Conservation (phyloP, 176 grass and related monocot genomes). For the Rhynchospora tenuis region DNA sequence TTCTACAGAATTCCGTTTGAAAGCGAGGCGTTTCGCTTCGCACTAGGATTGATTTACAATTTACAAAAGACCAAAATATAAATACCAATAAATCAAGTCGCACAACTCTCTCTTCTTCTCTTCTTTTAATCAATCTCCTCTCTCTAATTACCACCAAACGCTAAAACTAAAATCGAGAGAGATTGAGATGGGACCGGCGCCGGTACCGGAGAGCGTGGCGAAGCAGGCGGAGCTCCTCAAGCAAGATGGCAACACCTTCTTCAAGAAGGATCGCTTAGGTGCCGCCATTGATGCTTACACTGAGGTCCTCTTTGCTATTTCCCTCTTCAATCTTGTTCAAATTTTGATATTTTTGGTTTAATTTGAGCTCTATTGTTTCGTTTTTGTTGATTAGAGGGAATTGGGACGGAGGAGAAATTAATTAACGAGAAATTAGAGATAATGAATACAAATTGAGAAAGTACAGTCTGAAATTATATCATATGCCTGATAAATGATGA, state of each 20-base stretch:
- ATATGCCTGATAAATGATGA: background rate
- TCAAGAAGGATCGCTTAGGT: slow-evolving; percentile 75
- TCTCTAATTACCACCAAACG: background rate
- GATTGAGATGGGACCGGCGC: slow-evolving; percentile 47
- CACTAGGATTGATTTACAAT: too few species aligned
- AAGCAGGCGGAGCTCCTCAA: slow-evolving; percentile 69
- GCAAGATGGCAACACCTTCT: slow-evolving; percentile 67
- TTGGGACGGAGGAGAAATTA: background rate
- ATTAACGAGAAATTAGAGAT: background rate
- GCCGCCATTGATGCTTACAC: slow-evolving; percentile 96
- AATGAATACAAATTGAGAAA: background rate
- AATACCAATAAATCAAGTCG: background rate
- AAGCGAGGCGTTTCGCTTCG: too few species aligned
- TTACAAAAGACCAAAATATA: too few species aligned
- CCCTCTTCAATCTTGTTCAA: background rate
- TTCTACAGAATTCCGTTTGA: background rate
- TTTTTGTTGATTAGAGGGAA: background rate
- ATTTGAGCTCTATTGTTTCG: background rate
- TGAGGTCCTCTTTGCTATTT: slow-evolving; percentile 30
- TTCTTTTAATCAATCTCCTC: background rate
- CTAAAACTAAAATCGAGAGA: background rate
- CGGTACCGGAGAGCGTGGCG: slow-evolving; percentile 30
- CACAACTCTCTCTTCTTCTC: background rate
- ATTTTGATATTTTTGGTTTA: background rate
- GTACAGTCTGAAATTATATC: background rate